Percentiles rank a stretch among this genome's conserved stretches.
Evolutionary conservation across 257 asterid species (phyloP).

Genomic region (Solanum bukasovii): DNA sequence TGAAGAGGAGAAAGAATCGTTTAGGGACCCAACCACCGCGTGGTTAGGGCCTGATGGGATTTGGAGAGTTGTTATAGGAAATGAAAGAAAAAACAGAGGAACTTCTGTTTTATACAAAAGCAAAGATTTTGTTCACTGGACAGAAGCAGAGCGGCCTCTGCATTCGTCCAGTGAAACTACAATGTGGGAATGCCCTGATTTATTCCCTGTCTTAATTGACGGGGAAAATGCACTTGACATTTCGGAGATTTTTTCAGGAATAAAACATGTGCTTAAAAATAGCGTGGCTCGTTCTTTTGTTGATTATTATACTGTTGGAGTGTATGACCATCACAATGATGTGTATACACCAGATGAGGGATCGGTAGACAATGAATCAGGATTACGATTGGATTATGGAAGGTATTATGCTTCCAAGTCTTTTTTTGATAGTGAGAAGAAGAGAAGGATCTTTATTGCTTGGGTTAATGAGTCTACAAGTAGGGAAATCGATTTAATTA

Average conservation of each 20-base stretch:
- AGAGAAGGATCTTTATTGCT: conserved; percentile 31
- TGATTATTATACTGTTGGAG: conserved; percentile 31
- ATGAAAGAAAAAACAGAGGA: conserved; percentile 5
- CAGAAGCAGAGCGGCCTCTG: conserved; percentile 8
- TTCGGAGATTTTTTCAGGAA: neutral
- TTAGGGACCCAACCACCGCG: conserved; percentile 39
- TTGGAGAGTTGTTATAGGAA: conserved; percentile 35
- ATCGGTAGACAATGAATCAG: neutral
- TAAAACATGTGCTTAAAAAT: conserved; percentile 27
- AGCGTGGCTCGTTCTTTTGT: conserved; percentile 15
- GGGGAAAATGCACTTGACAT: conserved; percentile 19
- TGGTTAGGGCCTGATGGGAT: conserved; percentile 28
- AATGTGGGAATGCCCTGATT: conserved; percentile 50
- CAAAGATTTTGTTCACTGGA: conserved; percentile 22
- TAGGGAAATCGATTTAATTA: conserved; percentile 1
- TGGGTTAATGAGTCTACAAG: conserved; percentile 33
- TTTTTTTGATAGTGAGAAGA: conserved; percentile 18
- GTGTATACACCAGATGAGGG: conserved; percentile 15
- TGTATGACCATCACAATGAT: conserved; percentile 3
- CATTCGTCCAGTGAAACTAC: conserved; percentile 18
- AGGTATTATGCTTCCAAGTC: neutral
- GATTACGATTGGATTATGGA: neutral
- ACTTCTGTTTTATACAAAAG: conserved; percentile 20
- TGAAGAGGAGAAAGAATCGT: neutral
- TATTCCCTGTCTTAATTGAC: conserved; percentile 16